A percentile compares a stretch with the other conserved stretches of the same genome.
Evolutionary conservation across 768 basidiomycete species (phyloP).

Genomic region (Holtermanniella nyarrowii): DNA sequence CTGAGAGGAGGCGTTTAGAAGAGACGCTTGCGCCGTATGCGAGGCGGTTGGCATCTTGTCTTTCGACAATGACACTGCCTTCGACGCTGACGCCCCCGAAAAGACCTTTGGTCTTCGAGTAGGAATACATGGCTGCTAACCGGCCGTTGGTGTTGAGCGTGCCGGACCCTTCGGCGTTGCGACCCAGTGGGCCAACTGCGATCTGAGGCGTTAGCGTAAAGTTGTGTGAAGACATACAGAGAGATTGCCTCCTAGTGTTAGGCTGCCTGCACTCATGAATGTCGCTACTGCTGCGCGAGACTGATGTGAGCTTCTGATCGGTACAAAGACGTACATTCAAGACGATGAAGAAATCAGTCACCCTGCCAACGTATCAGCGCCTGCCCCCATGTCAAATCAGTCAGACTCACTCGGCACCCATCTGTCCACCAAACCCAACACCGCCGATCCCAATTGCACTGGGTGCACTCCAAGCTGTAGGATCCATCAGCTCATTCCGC

Average conservation of each 20-base stretch:
- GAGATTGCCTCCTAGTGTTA: conserved; percentile 83
- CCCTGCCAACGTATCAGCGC: conserved; percentile 26
- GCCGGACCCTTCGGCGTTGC: conserved; percentile 80
- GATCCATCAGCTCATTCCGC: background rate
- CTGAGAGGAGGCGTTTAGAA: conserved; percentile 68
- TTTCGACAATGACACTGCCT: conserved; percentile 83
- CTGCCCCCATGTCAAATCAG: background rate
- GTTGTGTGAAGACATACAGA: conserved; percentile 48
- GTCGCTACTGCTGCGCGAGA: conserved; percentile 47
- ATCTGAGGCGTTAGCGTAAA: conserved; percentile 13
- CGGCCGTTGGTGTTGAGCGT: conserved; percentile 73
- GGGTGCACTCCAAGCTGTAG: conserved; percentile 79
- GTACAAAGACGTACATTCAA: conserved; percentile 51
- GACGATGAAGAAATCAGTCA: conserved; percentile 85
- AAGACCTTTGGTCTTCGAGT: conserved; percentile 72
- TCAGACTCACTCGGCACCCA: conserved; percentile 42
- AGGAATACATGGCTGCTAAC: conserved; percentile 74
- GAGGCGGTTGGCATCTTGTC: conserved; percentile 79
- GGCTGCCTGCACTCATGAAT: conserved; percentile 88
- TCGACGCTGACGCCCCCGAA: conserved; percentile 76
- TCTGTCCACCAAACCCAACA: conserved; percentile 65
- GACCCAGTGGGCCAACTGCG: conserved; percentile 79
- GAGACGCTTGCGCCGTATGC: conserved; percentile 66
- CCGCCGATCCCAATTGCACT: conserved; percentile 91
- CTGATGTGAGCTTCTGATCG: conserved; percentile 46